Conservation (phyloP, 495 filamentous ascomycete species). For the Trypethelium eluteriae region DNA sequence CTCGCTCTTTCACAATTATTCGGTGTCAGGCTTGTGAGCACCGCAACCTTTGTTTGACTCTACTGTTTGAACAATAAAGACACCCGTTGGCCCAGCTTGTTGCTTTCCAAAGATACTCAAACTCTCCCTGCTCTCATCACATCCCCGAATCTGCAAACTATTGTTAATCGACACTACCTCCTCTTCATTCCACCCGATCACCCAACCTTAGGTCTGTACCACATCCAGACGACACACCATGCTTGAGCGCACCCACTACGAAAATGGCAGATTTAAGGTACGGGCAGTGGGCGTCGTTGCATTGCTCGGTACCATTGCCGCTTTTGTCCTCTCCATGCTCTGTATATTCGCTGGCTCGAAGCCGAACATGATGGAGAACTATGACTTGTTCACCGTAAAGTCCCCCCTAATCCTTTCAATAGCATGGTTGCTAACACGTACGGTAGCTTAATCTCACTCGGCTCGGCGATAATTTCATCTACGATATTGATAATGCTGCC, state of each 20-base stretch:
- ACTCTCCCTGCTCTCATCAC: not conserved
- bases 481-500: conserved; percentile 4
- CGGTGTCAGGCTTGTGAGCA: not conserved
- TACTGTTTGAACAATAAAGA: not conserved
- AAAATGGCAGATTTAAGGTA: conserved; percentile 22
- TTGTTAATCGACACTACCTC: not conserved
- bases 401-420: conserved; percentile 13
- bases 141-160: not conserved
- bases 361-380: conserved; percentile 52
- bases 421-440: conserved; percentile 14
- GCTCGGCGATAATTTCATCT: conserved; percentile 47
- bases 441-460: conserved; percentile 56
- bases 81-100: not conserved
- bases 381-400: conserved; percentile 59
- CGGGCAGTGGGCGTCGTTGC: conserved; percentile 39
- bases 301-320: conserved; percentile 44
- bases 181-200: not conserved
- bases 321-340: conserved; percentile 60
- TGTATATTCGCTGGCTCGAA: conserved; percentile 64
- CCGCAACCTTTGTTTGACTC: conserved; percentile 2
- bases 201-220: not conserved
- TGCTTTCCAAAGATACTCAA: not conserved
- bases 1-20: not conserved
- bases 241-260: not conserved
- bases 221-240: not conserved